These are phyloP conservation scores for Xylaria longipes DNA, from an alignment of 495 filamentous ascomycete species.

Conservation along the genomic window DNA sequence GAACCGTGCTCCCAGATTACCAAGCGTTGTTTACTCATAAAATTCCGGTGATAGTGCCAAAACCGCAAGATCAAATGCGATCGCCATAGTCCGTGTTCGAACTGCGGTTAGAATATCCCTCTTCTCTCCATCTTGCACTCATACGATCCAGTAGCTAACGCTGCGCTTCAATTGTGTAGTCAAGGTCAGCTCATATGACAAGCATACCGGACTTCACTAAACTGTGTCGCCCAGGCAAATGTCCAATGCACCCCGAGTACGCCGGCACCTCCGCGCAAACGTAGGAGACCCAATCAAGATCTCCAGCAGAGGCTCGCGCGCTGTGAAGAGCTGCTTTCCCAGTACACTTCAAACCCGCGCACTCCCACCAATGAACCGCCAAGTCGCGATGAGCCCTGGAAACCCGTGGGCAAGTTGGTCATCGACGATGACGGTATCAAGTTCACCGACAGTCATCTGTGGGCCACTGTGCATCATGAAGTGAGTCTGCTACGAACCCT, in stretches of 20 bases:
- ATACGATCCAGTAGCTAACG: background rate
- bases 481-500: conserved; percentile 23
- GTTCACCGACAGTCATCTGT: conserved; percentile 53
- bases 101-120: conserved; percentile 57
- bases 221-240: conserved; percentile 45
- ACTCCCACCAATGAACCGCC: conserved; percentile 30
- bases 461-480: conserved; percentile 51
- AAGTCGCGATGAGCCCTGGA: conserved; percentile 45
- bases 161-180: conserved; percentile 24
- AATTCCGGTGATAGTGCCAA: conserved; percentile 57
- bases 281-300: conserved; percentile 55
- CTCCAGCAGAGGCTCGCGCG: conserved; percentile 55
- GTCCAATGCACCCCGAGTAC: conserved; percentile 55
- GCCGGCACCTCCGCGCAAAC: conserved; percentile 55
- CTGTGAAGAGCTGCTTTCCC: conserved; percentile 55
- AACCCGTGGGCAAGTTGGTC: conserved; percentile 50
- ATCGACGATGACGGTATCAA: conserved; percentile 51
- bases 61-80: conserved; percentile 75
- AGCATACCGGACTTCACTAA: conserved; percentile 22
- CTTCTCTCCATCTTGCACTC: conserved; percentile 8
- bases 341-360: conserved; percentile 51
- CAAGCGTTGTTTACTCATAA: background rate
- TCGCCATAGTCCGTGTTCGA: conserved; percentile 69
- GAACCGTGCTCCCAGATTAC: background rate
- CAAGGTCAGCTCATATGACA: conserved; percentile 31